Evolutionary conservation across 2,329 filamentous ascomycete species (phyloP), one percentile per base, ranked within the genome.

Genomic region (Talaromyces sp.): DNA sequence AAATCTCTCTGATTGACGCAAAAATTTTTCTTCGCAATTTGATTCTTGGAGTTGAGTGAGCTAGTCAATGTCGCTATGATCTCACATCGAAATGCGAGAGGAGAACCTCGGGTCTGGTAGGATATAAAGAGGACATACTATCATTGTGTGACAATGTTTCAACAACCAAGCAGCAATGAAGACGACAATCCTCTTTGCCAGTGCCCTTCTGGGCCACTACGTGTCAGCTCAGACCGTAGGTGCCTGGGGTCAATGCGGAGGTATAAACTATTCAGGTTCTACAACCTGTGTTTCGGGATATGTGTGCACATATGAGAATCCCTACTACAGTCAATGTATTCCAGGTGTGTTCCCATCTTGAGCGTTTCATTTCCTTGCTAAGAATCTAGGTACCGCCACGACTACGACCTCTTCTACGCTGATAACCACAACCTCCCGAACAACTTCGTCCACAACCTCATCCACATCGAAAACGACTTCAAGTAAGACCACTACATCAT

Each of bases 401-500:
- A 58, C 54, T 25, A 41, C 35, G 56, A 31, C 37, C 56, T 25
- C 56, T 25, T 57, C 54, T n/a, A 62, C 59, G 19, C 31, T 35
- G 27, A 65, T 67, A 13, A 69, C 63, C 17, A 64, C 65, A 17
- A 60, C 62, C 13, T 57, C 65, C 13, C 58, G 25, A 13, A 22
- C 63, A 22, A 60, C 61, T 3, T 65, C 67, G 4, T 64, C 63
- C 25, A 60, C 66, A n/a, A 60, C 59, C 2, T 65, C 67, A 5
- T 65, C 65, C 31, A 60, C 66, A 15, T 47, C 67, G n/a, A 19
- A 64, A 47, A 58, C 66, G 10, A 68, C 67, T 22, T 58, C 68
- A 5, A 66, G 49, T 19, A 39, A 50, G 10, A 63, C 39, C 27
- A 43, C 41, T 8, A 49, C 39, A 17, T 62, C 62, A 13, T 15